These are phyloP conservation scores for Boletus sp. DNA, from an alignment of 768 basidiomycete genomes.

Conservation along the genomic window DNA sequence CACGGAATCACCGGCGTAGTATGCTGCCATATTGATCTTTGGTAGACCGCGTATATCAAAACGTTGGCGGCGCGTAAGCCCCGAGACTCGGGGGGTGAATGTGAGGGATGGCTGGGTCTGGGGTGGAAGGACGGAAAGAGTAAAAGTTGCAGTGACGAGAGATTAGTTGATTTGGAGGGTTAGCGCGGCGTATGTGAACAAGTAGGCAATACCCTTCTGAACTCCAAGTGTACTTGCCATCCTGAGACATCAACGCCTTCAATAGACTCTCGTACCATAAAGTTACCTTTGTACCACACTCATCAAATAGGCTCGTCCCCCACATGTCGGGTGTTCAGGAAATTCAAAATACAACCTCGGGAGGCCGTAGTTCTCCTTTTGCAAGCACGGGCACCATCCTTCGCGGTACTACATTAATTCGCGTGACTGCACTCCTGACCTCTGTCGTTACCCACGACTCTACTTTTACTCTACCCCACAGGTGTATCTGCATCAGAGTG, in stretches of 20 bases:
- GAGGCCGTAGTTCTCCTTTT: background rate
- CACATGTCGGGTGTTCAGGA: background rate
- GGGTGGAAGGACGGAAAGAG: slow-evolving; percentile 3
- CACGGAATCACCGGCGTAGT: slow-evolving; percentile 27
- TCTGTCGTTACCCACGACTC: background rate
- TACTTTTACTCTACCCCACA: background rate
- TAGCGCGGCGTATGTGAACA: slow-evolving; percentile 28
- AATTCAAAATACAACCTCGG: background rate
- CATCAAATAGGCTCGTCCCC: background rate
- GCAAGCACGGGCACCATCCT: background rate
- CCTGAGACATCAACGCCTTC: slow-evolving; percentile 15
- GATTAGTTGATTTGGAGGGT: slow-evolving; percentile 20
- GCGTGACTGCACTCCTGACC: background rate
- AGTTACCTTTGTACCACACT: background rate
- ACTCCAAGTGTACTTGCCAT: slow-evolving; percentile 19
- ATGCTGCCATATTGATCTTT: slow-evolving; percentile 29
- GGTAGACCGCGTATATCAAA: slow-evolving; percentile 7
- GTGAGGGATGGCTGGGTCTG: slow-evolving; percentile 1
- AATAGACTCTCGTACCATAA: background rate
- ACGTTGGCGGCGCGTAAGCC: slow-evolving; percentile 5
- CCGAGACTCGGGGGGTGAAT: background rate
- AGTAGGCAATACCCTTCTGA: slow-evolving; percentile 7
- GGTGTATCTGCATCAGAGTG: background rate
- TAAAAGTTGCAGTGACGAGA: slow-evolving; percentile 13
- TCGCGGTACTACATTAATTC: background rate